These are phyloP conservation scores for Panicum hallii DNA, from an alignment of 202 grass and related monocot species.

Conservation along the genomic window DNA sequence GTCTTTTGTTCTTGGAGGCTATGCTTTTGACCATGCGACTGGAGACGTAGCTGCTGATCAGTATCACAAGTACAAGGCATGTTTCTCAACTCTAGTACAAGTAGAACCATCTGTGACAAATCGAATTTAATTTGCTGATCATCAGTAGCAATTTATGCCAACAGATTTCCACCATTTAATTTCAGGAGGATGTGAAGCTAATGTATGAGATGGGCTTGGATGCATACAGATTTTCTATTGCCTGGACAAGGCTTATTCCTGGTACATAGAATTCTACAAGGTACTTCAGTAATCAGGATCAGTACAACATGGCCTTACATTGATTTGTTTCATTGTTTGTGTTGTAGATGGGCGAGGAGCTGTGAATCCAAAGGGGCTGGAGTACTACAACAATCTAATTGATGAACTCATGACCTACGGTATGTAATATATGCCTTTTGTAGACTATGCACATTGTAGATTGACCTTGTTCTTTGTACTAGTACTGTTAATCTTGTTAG, in stretches of 20 bases:
- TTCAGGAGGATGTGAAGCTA: conserved; percentile 92
- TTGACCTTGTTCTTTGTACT: not conserved
- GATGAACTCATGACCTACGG: conserved; percentile 83
- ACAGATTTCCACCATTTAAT: not conserved
- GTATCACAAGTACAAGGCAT: conserved; percentile 94
- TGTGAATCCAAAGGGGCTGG: conserved; percentile 76
- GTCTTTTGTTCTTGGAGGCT: conserved; percentile 46
- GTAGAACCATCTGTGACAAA: not conserved
- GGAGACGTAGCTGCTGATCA: conserved; percentile 78
- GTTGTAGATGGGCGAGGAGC: conserved; percentile 73
- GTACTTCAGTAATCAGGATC: not conserved
- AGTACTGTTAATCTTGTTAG: not conserved
- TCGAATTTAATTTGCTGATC: not conserved
- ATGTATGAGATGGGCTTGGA: conserved; percentile 78
- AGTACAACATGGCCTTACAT: not conserved
- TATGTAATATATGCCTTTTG: conserved; percentile 24
- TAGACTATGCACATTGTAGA: not conserved
- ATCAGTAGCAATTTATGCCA: not conserved
- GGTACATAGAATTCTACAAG: conserved; percentile 28
- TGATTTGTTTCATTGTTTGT: conserved; percentile 21
- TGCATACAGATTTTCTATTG: conserved; percentile 89
- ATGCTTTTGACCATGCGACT: conserved; percentile 50
- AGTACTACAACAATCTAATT: conserved; percentile 91
- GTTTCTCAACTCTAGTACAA: not conserved
- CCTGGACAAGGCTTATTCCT: conserved; percentile 84